Base-by-base conservation (phyloP, 2,329 filamentous ascomycete genomes). In the Hypoxylon rubiginosum region DNA sequence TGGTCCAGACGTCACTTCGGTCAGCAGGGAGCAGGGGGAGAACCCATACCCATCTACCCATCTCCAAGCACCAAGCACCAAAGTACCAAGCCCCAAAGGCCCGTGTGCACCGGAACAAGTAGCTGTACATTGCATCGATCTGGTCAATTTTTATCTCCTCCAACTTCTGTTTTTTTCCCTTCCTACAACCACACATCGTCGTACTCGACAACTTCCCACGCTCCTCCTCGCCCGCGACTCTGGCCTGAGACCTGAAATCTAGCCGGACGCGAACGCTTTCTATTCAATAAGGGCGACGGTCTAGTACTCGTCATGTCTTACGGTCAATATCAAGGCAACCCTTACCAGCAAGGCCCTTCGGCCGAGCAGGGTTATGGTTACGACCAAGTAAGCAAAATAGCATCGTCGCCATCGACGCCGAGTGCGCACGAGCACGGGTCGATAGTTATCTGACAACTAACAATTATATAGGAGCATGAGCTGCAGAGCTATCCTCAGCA, bases 271-370 rank as follows among this genome's bases (percentile, higher is more conserved):
- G 34, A 36, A 10, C 41, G 65, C 56, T 66, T 64, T 53, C 36
- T 53, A 62, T 62, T 58, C 56, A 43, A 58, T 36, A 50, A 62
- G 43, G 60, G 57, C 57, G 57, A 64, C 26, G 46, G 50, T 46
- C 48, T 55, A 63, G 36, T 7, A 66, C n/a, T 60, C 77, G 77
- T 63, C 76, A 90, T 91, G 88, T 88, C 88, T 71, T 86, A 88
- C 81, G 81, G 83, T 69, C 85, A 87, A 74, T 90, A 91, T 77
- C 82, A 86, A 70, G 84, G 86, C 68, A 91, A 91, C 75, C 90
- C 89, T 41, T 92, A 92, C 77, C 82, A 85, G 66, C 82, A 86
- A 75, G 83, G 79, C 51, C 81, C 85, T 3, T 73, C 78, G 62
- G 82, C 84, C 62, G 84, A 85, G 75, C 75, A 80, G 63, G 82